Conservation (phyloP, 176 grass and related monocot genomes). For the Melocanna baccifera region DNA sequence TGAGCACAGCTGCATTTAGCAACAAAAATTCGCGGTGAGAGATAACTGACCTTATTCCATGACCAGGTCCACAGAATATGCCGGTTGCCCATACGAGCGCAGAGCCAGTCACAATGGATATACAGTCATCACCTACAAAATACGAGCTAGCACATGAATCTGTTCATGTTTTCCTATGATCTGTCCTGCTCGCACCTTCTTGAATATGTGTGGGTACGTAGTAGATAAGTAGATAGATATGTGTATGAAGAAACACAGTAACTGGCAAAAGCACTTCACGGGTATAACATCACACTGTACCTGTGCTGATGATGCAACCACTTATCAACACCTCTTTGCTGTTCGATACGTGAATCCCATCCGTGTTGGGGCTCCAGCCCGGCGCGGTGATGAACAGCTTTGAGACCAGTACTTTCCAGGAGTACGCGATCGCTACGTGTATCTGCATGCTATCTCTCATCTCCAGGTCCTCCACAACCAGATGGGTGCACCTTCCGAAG, state of each 20-base stretch:
- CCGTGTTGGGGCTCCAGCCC: conserved; percentile 70
- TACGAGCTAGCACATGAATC: not conserved
- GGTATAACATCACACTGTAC: not conserved
- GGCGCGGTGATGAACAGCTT: conserved; percentile 62
- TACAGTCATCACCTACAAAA: conserved; percentile 77
- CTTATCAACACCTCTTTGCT: conserved; percentile 49
- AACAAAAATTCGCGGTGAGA: not conserved
- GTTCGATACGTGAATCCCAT: conserved; percentile 67
- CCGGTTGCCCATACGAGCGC: conserved; percentile 42
- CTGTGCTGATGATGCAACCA: conserved; percentile 61
- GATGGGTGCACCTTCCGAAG: conserved; percentile 49
- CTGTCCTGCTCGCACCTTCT: not conserved
- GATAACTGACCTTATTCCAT: conserved; percentile 55
- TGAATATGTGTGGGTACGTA: not conserved
- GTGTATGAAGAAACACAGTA: not conserved
- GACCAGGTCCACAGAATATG: conserved; percentile 75
- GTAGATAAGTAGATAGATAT: not conserved
- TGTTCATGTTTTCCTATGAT: not conserved
- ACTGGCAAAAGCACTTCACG: not conserved
- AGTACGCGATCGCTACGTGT: conserved; percentile 55
- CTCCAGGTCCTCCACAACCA: conserved; percentile 51
- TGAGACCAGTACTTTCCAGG: conserved; percentile 39
- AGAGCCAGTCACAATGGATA: conserved; percentile 73
- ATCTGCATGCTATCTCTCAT: conserved; percentile 67
- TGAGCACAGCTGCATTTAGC: not conserved